Evolutionary conservation across 129 eudicot species (phyloP).

Genomic region (Rutidosis leptorrhynchoides): DNA sequence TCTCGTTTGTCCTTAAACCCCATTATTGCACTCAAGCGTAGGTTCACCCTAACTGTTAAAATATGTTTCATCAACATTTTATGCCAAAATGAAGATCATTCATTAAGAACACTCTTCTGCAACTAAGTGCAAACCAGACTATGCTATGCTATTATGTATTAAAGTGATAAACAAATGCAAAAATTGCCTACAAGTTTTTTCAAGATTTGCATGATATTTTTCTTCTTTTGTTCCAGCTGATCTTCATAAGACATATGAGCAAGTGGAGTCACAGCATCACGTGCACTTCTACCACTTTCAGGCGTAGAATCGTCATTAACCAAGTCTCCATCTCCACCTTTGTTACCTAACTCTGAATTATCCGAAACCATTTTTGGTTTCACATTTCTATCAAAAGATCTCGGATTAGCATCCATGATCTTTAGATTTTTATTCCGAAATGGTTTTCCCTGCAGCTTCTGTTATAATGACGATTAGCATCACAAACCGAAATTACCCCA

Average conservation of each 20-base stretch:
- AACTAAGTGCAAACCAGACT: not conserved
- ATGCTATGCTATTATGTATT: not conserved
- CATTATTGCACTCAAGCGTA: too few species aligned
- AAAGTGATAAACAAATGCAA: slow-evolving; percentile 14
- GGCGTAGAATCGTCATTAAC: slow-evolving; percentile 38
- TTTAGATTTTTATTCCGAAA: slow-evolving; percentile 61
- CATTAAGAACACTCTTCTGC: not conserved
- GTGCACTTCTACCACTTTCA: slow-evolving; percentile 61
- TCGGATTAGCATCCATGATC: slow-evolving; percentile 62
- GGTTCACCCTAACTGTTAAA: too few species aligned
- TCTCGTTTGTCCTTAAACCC: too few species aligned
- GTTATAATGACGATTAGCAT: slow-evolving; percentile 30
- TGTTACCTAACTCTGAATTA: slow-evolving; percentile 28
- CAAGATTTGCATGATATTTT: slow-evolving; percentile 54
- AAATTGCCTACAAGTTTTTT: slow-evolving; percentile 58
- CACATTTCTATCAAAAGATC: slow-evolving; percentile 60
- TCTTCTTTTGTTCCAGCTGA: slow-evolving; percentile 85
- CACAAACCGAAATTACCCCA: slow-evolving; percentile 7
- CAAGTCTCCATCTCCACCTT: slow-evolving; percentile 43
- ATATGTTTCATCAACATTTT: too few species aligned
- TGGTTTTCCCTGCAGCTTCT: slow-evolving; percentile 74
- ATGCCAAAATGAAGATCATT: too few species aligned
- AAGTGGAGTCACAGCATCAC: slow-evolving; percentile 92
- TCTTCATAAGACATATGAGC: slow-evolving; percentile 78
- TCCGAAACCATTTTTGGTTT: slow-evolving; percentile 18